Evolutionary conservation across 768 basidiomycete species (phyloP).

Genomic region (Suillus variegatus): DNA sequence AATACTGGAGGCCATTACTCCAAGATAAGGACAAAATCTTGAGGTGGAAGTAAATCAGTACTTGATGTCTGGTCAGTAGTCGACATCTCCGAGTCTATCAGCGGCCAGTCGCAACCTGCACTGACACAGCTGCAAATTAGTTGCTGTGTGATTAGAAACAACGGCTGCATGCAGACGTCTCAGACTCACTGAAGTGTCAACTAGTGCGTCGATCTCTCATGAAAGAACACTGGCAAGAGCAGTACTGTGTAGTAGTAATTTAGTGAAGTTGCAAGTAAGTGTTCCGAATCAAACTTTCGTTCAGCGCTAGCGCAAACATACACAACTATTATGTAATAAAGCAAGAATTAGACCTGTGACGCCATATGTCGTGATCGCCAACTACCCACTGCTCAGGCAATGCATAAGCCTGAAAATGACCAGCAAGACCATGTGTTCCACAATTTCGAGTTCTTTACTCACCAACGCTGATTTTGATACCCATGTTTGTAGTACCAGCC

Average conservation of each 20-base stretch:
- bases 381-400: not conserved
- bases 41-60: not conserved
- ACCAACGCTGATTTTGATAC: not conserved
- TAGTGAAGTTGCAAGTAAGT: no score
- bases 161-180: not conserved
- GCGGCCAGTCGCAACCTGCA: not conserved
- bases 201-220: no score
- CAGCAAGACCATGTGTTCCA: not conserved
- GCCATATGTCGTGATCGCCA: slow-evolving; percentile 1
- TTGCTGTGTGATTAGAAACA: not conserved
- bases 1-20: not conserved
- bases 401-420: not conserved
- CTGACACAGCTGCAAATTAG: not conserved
- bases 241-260: no score
- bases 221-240: no score
- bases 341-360: not conserved
- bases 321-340: no score
- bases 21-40: not conserved
- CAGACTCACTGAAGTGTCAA: no score
- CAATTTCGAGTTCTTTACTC: not conserved
- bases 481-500: not conserved
- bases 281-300: no score
- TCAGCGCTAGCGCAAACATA: no score
- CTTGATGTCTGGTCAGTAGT: not conserved
- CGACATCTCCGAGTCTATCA: not conserved